Evolutionary conservation across 345 rosid species (phyloP).

Genomic region (Streptanthus diversifolius): DNA sequence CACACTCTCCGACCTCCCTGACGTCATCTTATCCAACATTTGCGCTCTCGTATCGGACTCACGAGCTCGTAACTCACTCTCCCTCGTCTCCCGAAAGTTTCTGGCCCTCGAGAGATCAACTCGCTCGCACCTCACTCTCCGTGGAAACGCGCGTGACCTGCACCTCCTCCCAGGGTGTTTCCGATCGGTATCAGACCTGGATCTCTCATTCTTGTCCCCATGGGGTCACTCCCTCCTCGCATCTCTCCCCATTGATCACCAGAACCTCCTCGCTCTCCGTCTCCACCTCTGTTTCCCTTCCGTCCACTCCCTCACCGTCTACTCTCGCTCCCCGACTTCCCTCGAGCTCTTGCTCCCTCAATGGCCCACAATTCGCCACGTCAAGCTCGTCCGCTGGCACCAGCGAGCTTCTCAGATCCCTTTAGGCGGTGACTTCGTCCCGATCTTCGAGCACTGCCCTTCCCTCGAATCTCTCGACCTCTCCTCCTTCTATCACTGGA

Average conservation of each 20-base stretch:
- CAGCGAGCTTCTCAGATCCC: slow-evolving; percentile 46
- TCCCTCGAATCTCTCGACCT: slow-evolving; percentile 51
- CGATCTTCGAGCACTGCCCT: slow-evolving; percentile 51
- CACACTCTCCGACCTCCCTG: slow-evolving; percentile 61
- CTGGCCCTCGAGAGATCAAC: slow-evolving; percentile 63
- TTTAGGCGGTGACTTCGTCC: slow-evolving; percentile 53
- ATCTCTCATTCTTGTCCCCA: slow-evolving; percentile 79
- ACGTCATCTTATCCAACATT: slow-evolving; percentile 61
- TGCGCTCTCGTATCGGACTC: slow-evolving; percentile 51
- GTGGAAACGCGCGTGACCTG: slow-evolving; percentile 79
- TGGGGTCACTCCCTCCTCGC: slow-evolving; percentile 73
- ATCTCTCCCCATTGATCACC: slow-evolving; percentile 38
- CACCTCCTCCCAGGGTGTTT: slow-evolving; percentile 53
- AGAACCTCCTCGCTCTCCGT: slow-evolving; percentile 48
- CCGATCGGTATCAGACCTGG: slow-evolving; percentile 60
- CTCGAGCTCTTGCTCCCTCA: slow-evolving; percentile 54
- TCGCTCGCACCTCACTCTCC: slow-evolving; percentile 75
- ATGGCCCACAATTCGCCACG: slow-evolving; percentile 56
- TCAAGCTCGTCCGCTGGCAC: slow-evolving; percentile 88
- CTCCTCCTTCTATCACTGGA: slow-evolving; percentile 81
- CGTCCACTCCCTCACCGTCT: slow-evolving; percentile 46
- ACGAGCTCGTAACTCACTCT: slow-evolving; percentile 65
- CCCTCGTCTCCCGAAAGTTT: slow-evolving; percentile 66
- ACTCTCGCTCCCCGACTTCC: slow-evolving; percentile 53
- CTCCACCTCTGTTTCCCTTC: slow-evolving; percentile 56